A percentile compares a stretch with the other conserved stretches of the same genome.
Conservation (phyloP, 352 stramenopile species). For the Stramenopiles sp. region DNA sequence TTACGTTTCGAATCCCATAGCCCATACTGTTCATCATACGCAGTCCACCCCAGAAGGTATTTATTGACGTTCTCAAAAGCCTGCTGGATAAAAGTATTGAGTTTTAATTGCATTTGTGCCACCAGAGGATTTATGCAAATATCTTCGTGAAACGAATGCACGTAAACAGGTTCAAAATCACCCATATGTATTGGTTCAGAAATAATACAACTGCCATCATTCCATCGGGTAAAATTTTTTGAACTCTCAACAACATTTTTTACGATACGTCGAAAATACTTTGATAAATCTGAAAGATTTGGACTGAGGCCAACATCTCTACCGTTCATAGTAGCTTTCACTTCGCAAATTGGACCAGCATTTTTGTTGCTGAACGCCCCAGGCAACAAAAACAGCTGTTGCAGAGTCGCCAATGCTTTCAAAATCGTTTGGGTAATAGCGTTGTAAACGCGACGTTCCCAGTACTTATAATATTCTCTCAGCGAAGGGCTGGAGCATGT, state of each 20-base stretch:
- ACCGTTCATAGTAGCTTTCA: constrained; percentile 77
- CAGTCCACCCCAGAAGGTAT: constrained; percentile 74
- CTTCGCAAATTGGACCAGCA: constrained; percentile 53
- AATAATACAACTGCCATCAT: constrained; percentile 76
- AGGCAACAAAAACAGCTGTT: constrained; percentile 52
- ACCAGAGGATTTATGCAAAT: constrained; percentile 23
- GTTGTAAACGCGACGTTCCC: constrained; percentile 86
- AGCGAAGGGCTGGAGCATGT: constrained; percentile 64
- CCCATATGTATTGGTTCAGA: constrained; percentile 45
- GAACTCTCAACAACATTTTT: constrained; percentile 80
- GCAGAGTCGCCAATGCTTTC: constrained; percentile 74
- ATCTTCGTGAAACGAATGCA: constrained; percentile 8
- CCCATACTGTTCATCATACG: constrained; percentile 78
- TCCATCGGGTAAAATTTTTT: constrained; percentile 78
- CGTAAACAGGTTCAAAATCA: neutral
- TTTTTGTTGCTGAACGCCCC: constrained; percentile 17
- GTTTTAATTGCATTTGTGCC: constrained; percentile 57
- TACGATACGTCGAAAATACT: constrained; percentile 75
- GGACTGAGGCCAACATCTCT: constrained; percentile 73
- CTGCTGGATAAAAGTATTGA: constrained; percentile 79
- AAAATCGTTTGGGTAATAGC: constrained; percentile 88
- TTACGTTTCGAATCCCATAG: constrained; percentile 78
- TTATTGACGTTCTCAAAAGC: constrained; percentile 78
- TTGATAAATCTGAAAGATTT: constrained; percentile 79
- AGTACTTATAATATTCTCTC: constrained; percentile 86